These are phyloP conservation scores for Prosopis cineraria DNA, from an alignment of 306 rosid species.

Conservation along the genomic window DNA sequence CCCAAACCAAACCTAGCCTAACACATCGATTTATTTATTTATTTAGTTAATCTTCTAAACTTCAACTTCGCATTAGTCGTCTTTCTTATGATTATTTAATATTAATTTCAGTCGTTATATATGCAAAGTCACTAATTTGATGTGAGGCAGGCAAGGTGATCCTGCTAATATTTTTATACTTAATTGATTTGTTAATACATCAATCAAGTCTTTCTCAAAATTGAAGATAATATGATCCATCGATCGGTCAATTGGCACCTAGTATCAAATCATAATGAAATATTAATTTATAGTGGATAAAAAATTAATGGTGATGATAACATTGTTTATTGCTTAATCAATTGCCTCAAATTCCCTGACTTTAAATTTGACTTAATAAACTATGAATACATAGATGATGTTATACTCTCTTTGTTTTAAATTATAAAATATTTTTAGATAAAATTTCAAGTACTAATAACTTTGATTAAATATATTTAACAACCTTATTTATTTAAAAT, in stretches of 20 bases:
- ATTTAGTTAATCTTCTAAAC: neutral
- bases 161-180: neutral
- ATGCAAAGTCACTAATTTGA: neutral
- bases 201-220: neutral
- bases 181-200: neutral
- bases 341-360: neutral
- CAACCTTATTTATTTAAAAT: too few relatives aligned
- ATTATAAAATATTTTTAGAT: too few relatives aligned
- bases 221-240: neutral
- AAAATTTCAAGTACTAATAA: too few relatives aligned
- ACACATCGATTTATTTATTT: neutral
- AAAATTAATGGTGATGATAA: too few relatives aligned
- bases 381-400: neutral
- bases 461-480: too few relatives aligned
- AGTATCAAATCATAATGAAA: neutral
- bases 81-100: neutral
- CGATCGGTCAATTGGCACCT: neutral
- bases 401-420: too few relatives aligned
- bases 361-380: neutral
- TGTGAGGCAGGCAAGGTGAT: neutral
- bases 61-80: neutral
- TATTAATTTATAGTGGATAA: neutral
- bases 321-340: too few relatives aligned
- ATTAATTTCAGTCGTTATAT: neutral
- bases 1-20: neutral